A percentile compares a stretch with the other conserved stretches of the same genome.
Evolutionary conservation across 345 rosid species (phyloP).

Genomic region (Citrus maxima): DNA sequence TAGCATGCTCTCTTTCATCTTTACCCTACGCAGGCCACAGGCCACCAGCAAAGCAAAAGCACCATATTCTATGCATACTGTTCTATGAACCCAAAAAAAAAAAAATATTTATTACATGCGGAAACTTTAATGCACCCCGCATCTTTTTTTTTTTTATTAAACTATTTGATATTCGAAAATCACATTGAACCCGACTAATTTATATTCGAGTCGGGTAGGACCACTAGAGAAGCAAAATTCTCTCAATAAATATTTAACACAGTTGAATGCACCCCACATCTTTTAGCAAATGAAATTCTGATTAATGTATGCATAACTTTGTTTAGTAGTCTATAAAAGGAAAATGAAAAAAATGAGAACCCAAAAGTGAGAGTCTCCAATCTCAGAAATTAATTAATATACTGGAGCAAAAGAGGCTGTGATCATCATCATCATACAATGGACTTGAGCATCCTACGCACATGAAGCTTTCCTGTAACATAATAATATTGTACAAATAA

Average conservation of each 20-base stretch:
- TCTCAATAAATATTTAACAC: fast-evolving
- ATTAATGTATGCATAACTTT: neutral
- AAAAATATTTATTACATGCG: neutral
- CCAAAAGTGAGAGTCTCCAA: neutral
- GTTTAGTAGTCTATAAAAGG: neutral
- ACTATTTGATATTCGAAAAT: no score
- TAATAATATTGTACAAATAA: neutral
- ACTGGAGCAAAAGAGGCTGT: neutral
- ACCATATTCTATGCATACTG: neutral
- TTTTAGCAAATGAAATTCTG: no score
- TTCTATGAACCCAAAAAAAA: no score
- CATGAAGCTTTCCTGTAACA: neutral
- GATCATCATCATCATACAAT: constrained; percentile 10
- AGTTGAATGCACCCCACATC: neutral
- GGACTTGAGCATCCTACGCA: constrained; percentile 7
- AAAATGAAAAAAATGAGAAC: neutral
- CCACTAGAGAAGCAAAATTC: fast-evolving
- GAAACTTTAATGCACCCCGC: neutral
- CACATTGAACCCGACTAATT: fast-evolving
- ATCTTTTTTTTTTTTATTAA: neutral
- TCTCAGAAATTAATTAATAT: neutral
- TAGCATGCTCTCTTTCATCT: neutral
- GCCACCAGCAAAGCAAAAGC: neutral
- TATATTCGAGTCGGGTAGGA: fast-evolving
- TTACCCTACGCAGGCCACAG: neutral